Evolutionary conservation across 148 eudicot species (phyloP), one percentile per base, ranked within the genome.

Genomic region (Spergularia marina): DNA sequence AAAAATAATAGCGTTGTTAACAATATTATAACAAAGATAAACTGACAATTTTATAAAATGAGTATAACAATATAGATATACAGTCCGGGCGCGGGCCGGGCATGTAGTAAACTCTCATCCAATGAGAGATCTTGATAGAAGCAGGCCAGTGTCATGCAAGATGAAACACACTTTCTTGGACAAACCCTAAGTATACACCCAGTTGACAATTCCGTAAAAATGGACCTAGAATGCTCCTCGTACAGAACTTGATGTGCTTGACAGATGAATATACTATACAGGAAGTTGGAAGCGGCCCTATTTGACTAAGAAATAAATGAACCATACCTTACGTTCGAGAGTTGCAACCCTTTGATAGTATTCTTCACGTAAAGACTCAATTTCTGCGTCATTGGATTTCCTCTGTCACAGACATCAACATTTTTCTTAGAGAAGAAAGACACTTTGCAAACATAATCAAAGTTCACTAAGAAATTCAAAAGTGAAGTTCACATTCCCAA

Each of bases 301-400:
- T 52, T 2, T 69, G 39, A 53, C 58, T 49, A 36, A 49, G 54
- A 70, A 74, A 58, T 55, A 23, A 76, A 74, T 49, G 47, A 53
- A 72, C 15, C 10, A 39, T 80, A 95, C 97, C 98, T 95, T 95
- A 75, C 98, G 87, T 82, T 95, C 98, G 78, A 95, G 92, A 82
- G 87, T 78, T 75, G 96, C 82, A 64, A 95, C 97, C 79, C 89
- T 89, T 78, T 95, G 98, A 81, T 92, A 96, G 82, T 90, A 95
- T 82, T 95, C 98, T 81, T 95, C 98, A 44, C 97, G 94, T 49
- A 95, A 82, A 52, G 94, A 87, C 82, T 95, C 98, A 74, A 90
- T 77, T 86, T 95, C 98, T 71, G 94, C 93, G 12, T 95, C 97
- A 84, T 83, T 90, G 75, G 97, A 85, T 82, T 90, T 95, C 60